Percentiles rank a stretch among this genome's conserved stretches.
phyloP scores from a whole-genome alignment of 1,284 basidiomycete genomes.

The Ustilago trichophora region DNA sequence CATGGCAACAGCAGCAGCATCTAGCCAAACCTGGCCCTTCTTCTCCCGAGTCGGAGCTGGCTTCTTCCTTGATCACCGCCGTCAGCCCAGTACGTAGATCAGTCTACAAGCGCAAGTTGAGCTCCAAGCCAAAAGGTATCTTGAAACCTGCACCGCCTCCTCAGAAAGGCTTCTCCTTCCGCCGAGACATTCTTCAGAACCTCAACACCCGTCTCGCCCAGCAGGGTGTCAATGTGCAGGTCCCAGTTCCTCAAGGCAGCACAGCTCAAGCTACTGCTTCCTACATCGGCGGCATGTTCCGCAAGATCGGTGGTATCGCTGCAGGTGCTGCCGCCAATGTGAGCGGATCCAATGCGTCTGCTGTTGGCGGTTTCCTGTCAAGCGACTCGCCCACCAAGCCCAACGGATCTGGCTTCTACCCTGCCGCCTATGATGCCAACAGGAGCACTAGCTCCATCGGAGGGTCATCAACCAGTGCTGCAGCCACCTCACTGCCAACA shows the following conservation, averaged over 20 bases:
- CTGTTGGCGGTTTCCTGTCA: constrained; percentile 17
- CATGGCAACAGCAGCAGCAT: constrained; percentile 5
- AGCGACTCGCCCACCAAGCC: constrained; percentile 15
- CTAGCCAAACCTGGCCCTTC: not conserved
- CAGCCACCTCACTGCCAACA: constrained; percentile 3
- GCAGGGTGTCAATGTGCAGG: constrained; percentile 62
- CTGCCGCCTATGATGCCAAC: constrained; percentile 1
- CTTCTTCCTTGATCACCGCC: constrained; percentile 25
- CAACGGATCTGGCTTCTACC: constrained; percentile 2
- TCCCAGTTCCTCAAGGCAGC: constrained; percentile 52
- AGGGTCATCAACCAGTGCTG: constrained; percentile 3
- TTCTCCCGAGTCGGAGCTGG: constrained; percentile 12
- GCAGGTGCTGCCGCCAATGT: constrained; percentile 47
- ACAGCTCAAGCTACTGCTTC: constrained; percentile 48
- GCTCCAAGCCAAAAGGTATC: constrained; percentile 50
- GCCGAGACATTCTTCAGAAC: constrained; percentile 58
- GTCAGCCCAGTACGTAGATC: constrained; percentile 42
- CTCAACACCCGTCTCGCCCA: constrained; percentile 63
- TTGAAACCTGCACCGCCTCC: constrained; percentile 57
- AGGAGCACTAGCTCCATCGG: constrained; percentile 8
- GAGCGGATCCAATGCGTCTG: constrained; percentile 20
- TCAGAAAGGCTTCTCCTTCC: constrained; percentile 59
- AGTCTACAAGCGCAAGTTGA: constrained; percentile 44
- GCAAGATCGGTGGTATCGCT: constrained; percentile 50
- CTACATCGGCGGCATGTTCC: constrained; percentile 57